Percentiles rank a stretch among this genome's conserved stretches.
These are phyloP conservation scores for Marasmius fiardii DNA, from an alignment of 1,284 basidiomycete genomes.

Conservation along the genomic window DNA sequence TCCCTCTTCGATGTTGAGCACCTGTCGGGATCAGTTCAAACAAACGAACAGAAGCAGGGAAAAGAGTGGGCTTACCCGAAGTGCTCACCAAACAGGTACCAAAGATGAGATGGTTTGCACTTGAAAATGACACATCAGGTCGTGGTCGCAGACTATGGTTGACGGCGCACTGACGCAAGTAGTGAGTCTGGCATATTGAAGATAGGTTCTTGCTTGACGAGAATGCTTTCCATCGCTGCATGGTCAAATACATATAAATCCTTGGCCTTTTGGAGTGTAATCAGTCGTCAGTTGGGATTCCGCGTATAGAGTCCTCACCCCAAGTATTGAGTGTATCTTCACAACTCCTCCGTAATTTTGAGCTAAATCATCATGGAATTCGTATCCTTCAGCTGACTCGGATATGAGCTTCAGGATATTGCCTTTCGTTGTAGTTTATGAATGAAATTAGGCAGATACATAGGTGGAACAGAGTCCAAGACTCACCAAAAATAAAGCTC, in stretches of 20 bases:
- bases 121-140: too few species aligned
- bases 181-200: not conserved
- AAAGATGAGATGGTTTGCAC: not conserved
- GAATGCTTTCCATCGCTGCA: conserved; percentile 1
- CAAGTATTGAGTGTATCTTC: not conserved
- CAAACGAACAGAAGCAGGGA: not conserved
- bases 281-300: not conserved
- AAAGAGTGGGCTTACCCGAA: not conserved
- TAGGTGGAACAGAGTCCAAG: not conserved
- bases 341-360: not conserved
- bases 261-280: not conserved
- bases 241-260: conserved; percentile 1
- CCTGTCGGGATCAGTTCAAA: not conserved
- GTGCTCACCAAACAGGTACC: not conserved
- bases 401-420: not conserved
- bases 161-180: not conserved
- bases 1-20: not conserved
- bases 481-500: not conserved
- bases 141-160: too few species aligned
- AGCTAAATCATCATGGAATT: not conserved
- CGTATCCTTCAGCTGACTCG: not conserved
- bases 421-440: not conserved
- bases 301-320: not conserved
- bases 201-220: not conserved
- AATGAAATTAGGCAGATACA: not conserved